Evolutionary conservation across 495 filamentous ascomycete genomes (phyloP), one percentile per base, ranked within the genome.

Genomic region (Aspergillus cavernicola): DNA sequence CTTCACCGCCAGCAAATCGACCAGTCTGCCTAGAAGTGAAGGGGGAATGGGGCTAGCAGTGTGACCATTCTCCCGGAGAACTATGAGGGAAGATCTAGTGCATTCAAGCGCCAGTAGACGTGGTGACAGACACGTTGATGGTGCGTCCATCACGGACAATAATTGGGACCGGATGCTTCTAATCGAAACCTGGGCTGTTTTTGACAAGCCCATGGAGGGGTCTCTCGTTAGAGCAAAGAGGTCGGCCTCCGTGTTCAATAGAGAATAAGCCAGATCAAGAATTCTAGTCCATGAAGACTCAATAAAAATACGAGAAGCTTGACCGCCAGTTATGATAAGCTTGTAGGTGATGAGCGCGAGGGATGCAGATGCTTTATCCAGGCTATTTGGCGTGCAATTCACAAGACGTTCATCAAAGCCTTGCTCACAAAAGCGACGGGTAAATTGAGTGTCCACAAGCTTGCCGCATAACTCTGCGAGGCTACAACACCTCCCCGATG

Each of bases 401-500:
- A 91, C 77, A 1, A 97, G 70, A 26, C 81, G 79, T 35, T 77
- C 75, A 49, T 87, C 87, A 41, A 88, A 82, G n/a, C 81, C 81
- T 54, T 87, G 82, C 40, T 92, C 85, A 6, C 87, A 73, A 55
- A 96, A 90, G 26, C 88, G 85, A n/a, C 75, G 75, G 40, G 75
- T 74, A 59, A 86, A 87, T 9, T 73, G 66, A 45, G 82, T 80
- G 18, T 92, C 79, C 40, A 82, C 76, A 40, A 91, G 75, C 63
- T 89, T 90, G 49, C 76, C 72, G n/a, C 82, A 83, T 24, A 97
- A 74, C 53, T 92, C 87, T 2, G 91, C 64, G 50, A 87, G 70
- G 3, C 74, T 74, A 60, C 62, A 76, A 29, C 83, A 77, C 53
- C 71, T 71, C 19, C 70, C 63, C 4, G 79, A 77, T 9, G 57